Conservation (phyloP, 331 rosid species). For the Pyracantha coccinea region DNA sequence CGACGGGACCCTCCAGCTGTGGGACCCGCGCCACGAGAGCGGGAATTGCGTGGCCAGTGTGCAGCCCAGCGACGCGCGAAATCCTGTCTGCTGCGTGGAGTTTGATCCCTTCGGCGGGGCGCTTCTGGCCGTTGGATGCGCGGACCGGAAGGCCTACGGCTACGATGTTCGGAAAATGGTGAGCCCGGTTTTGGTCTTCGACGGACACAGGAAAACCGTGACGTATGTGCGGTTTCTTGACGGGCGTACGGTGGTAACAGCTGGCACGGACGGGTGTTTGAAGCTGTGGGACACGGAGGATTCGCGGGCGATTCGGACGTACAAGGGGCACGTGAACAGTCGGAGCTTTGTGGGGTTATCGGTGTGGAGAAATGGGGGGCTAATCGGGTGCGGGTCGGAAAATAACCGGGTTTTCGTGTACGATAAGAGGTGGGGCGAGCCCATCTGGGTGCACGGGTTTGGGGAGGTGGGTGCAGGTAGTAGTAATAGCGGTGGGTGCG, state of each 20-base stretch:
- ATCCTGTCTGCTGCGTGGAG: slow-evolving; percentile 52
- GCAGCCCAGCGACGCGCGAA: slow-evolving; percentile 21
- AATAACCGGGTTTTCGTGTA: slow-evolving; percentile 40
- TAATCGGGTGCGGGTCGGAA: slow-evolving; percentile 63
- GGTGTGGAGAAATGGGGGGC: slow-evolving; percentile 38
- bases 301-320: slow-evolving; percentile 30
- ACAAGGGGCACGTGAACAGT: slow-evolving; percentile 37
- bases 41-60: slow-evolving; percentile 29
- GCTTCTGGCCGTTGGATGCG: slow-evolving; percentile 47
- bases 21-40: slow-evolving; percentile 50
- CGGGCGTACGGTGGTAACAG: slow-evolving; percentile 20
- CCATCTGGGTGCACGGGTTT: slow-evolving; percentile 47
- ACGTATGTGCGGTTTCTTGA: slow-evolving; percentile 40
- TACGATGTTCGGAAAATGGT: slow-evolving; percentile 39
- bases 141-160: slow-evolving; percentile 47
- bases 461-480: slow-evolving; percentile 6
- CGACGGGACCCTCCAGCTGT: slow-evolving; percentile 55
- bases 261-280: slow-evolving; percentile 44
- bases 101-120: slow-evolving; percentile 30
- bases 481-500: background rate
- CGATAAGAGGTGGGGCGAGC: slow-evolving; percentile 46
- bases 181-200: slow-evolving; percentile 30
- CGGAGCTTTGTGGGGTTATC: slow-evolving; percentile 60
- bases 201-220: slow-evolving; percentile 54
- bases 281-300: slow-evolving; percentile 41